Base-by-base conservation (phyloP, 202 grass and related monocot genomes). In the Miscanthus sacchariflorus region DNA sequence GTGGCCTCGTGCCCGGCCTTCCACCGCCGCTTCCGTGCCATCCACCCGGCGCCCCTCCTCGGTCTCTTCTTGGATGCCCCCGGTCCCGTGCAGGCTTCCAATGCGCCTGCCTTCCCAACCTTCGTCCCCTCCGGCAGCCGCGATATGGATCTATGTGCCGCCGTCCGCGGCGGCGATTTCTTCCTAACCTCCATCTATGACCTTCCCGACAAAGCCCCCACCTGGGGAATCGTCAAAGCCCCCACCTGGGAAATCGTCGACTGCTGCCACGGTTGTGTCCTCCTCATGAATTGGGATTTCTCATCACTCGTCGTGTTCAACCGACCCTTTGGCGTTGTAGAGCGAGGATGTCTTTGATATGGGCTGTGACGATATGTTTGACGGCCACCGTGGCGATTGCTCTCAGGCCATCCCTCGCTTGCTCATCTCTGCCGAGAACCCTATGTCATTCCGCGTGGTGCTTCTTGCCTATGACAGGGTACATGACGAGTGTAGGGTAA, bases 11-110 rank as follows among this genome's bases (percentile, higher is more conserved):
- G 10, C 10, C 85, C 78, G 14, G 19, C 3, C 30, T 87, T 76
- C 78, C 68, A 69, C 68, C 40, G 68, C 40, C 52, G 68, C 27
- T 81, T 87, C 42, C 69, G 54, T 5, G 18, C 21, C 4, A 27
- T 74, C 42, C 77, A 81, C 69, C 69, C 50, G 7, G 25, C 69
- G 68, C 85, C 77, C 5, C 68, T 81, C 19, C 68, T 81, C 42
- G 85, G 85, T 13, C 42, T 66, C 54, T 49, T 87, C 52, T 50
- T 81, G 18, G 21, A 73, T 1, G 7, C 77, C n/a, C 40, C 17
- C 3, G 40, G 35, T 33, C 0, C 36, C 21, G 3, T 7, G 2
- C 50, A 54, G 12, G 18, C 11, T 4, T 44, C 19, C 12, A 30
- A 17, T 19, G 8, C 10, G 14, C 70, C 56, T 9, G 9, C 27